A percentile compares a stretch with the other conserved stretches of the same genome.
Evolutionary conservation across 768 basidiomycete species (phyloP).

Genomic region (Pleurotus giganteus): DNA sequence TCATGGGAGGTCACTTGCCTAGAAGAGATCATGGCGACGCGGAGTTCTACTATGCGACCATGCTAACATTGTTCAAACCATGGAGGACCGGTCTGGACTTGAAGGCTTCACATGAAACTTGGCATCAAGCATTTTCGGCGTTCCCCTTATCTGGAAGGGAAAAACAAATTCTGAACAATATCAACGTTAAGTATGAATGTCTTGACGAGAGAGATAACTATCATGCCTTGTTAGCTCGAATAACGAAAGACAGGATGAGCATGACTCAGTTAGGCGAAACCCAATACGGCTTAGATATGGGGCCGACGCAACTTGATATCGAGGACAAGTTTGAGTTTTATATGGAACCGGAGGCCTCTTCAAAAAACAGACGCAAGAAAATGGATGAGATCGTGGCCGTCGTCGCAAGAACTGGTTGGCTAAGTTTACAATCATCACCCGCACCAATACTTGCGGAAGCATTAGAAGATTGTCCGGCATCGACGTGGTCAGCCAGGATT

Average conservation of each 20-base stretch:
- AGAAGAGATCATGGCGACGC: neutral
- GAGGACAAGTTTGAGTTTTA: neutral
- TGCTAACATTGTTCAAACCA: neutral
- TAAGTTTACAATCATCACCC: too few relatives aligned
- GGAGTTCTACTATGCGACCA: neutral
- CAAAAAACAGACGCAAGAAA: neutral
- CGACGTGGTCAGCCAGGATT: too few relatives aligned
- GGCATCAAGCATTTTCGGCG: conserved; percentile 17
- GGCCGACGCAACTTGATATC: neutral
- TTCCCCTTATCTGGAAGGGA: conserved; percentile 15
- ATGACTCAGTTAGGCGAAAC: neutral
- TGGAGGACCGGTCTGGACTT: neutral
- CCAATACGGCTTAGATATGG: neutral
- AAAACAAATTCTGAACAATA: conserved; percentile 18
- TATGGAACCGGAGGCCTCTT: neutral
- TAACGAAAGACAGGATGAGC: neutral
- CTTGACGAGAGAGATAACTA: conserved; percentile 28
- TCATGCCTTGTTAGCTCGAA: conserved; percentile 14
- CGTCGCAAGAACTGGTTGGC: neutral
- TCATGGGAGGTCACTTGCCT: neutral
- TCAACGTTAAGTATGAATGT: conserved; percentile 27
- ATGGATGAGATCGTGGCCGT: neutral
- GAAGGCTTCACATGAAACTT: neutral
- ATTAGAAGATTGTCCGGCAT: too few relatives aligned
- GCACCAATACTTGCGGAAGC: neutral